Evolutionary conservation across 148 eudicot species (phyloP), one percentile per base, ranked within the genome.

Genomic region (Talinum fruticosum): DNA sequence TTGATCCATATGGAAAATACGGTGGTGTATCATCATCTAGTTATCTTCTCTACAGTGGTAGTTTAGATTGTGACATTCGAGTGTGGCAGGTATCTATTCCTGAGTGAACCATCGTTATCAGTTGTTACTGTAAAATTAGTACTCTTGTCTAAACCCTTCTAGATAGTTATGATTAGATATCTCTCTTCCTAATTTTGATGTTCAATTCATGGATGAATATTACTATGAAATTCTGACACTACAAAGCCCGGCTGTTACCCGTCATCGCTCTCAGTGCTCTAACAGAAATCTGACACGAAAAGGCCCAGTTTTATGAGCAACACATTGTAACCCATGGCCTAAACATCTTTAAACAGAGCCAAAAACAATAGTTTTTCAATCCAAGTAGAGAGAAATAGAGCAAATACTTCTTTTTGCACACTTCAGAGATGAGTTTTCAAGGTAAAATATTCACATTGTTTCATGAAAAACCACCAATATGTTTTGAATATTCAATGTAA

Each of bases 31-130:
- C 84, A 32, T 80, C 84, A 30, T 87, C 91, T 6, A 79, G 68
- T 74, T 91, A 87, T 84, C 83, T 84, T 29, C 75, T 95, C 54
- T 95, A 91, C 34, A 95, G 90, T 86, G 93, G 93, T 28, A 83
- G 97, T 80, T 88, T 95, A 80, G 99, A 95, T 70, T 87, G 90
- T 69, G 88, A 93, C 62, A 80, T 95, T 75, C 92, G 91, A 81
- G 91, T 92, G 32, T 95, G 98, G 98, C 88, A 92, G 85, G 78
- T 95, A 53, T 73, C 53, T 73, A 76, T 87, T 65, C 88, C 93
- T 38, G 76, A 78, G 78, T 78, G 73, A 82, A 47, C n/a, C 45
- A 74, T 69, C 65, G 10, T 34, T 35, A 6, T 28, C 32, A 69
- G 28, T 69, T 66, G 37, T 30, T 33, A 34, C 72, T 26, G 69